These are phyloP conservation scores for Lithospermum erythrorhizon DNA, from an alignment of 257 asterid species.

Conservation along the genomic window DNA sequence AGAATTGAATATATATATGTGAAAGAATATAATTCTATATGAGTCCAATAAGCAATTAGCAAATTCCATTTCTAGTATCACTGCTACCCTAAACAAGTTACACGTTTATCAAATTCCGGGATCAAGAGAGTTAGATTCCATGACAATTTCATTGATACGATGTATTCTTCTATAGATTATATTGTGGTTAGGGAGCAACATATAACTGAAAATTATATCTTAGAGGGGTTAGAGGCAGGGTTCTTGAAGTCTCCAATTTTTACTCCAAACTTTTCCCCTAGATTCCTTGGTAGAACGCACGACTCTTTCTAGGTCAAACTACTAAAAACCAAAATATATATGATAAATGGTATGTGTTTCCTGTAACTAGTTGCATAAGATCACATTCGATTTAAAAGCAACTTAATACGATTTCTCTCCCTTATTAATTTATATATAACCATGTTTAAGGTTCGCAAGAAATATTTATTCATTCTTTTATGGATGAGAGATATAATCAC, in stretches of 20 bases:
- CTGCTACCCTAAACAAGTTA: slow-evolving; percentile 4
- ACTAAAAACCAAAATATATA: slow-evolving; percentile 5
- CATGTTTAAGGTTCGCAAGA: background rate
- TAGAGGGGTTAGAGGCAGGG: slow-evolving; percentile 31
- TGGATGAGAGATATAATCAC: no score
- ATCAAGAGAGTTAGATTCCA: slow-evolving; percentile 37
- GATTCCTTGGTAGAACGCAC: slow-evolving; percentile 45
- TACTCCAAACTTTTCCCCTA: slow-evolving; percentile 30
- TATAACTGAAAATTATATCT: slow-evolving; percentile 24
- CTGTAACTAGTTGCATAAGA: background rate
- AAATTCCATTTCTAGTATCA: slow-evolving; percentile 18
- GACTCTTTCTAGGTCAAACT: slow-evolving; percentile 24
- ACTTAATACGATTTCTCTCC: no score
- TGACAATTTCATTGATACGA: slow-evolving; percentile 12
- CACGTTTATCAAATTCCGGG: slow-evolving; percentile 12
- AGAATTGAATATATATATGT: slow-evolving; percentile 5
- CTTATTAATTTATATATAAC: no score
- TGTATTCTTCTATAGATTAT: slow-evolving; percentile 19
- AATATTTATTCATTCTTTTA: background rate
- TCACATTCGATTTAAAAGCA: background rate
- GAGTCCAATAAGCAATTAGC: slow-evolving; percentile 24
- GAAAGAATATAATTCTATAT: slow-evolving; percentile 28
- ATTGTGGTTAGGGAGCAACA: slow-evolving; percentile 9
- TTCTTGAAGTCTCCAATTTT: slow-evolving; percentile 40
- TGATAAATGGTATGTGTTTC: background rate